Evolutionary conservation across 2,329 filamentous ascomycete species (phyloP).

Genomic region (Scolecobasidium constrictum): DNA sequence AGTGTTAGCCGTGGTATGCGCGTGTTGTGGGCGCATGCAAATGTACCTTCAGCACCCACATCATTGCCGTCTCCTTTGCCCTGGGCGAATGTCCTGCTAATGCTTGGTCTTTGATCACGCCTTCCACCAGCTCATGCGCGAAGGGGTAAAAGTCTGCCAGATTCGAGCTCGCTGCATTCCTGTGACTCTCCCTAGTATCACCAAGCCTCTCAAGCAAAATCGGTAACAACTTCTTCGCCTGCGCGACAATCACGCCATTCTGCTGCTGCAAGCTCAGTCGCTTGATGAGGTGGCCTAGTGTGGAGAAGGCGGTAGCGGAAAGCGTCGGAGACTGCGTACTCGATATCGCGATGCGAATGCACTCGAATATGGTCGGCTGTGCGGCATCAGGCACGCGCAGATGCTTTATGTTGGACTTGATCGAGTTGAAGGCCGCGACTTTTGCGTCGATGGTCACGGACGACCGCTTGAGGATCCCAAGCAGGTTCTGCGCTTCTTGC

Average conservation of each 20-base stretch:
- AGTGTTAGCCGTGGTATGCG: conserved; percentile 13
- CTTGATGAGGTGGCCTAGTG: conserved; percentile 77
- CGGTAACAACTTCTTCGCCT: conserved; percentile 61
- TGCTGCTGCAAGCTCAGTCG: conserved; percentile 77
- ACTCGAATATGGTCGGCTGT: conserved; percentile 69
- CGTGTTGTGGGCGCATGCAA: conserved; percentile 10
- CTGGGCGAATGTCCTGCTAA: conserved; percentile 71
- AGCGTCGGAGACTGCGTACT: conserved; percentile 65
- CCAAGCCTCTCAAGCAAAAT: conserved; percentile 75
- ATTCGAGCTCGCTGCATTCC: conserved; percentile 61
- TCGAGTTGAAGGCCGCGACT: conserved; percentile 56
- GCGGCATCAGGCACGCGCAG: conserved; percentile 71
- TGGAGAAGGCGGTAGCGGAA: conserved; percentile 74
- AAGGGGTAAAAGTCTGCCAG: conserved; percentile 67
- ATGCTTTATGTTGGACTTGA: conserved; percentile 88
- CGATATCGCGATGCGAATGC: conserved; percentile 61
- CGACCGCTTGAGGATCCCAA: conserved; percentile 46
- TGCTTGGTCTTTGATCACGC: conserved; percentile 64
- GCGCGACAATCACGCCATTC: conserved; percentile 54
- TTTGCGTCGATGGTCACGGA: conserved; percentile 61
- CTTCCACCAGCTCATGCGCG: conserved; percentile 64
- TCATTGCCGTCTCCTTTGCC: conserved; percentile 75
- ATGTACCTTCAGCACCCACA: conserved; percentile 68
- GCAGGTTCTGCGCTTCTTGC: conserved; percentile 41
- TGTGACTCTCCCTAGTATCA: conserved; percentile 77